Evolutionary conservation across 257 asterid species (phyloP).

Genomic region (Phtheirospermum japonicum): DNA sequence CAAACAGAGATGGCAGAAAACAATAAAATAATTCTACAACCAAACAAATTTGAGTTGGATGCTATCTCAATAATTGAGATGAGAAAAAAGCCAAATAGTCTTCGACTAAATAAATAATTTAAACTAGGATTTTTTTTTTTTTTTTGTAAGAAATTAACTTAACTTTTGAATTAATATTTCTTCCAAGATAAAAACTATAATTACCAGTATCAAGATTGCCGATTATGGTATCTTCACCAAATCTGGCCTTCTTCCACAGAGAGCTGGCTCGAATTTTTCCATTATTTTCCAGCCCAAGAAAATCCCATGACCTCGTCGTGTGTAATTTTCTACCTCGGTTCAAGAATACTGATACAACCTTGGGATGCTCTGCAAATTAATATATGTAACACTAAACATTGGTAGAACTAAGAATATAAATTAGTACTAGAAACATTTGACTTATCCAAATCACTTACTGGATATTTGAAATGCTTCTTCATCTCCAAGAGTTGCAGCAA

Average conservation of each 20-base stretch:
- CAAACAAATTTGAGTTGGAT: no score
- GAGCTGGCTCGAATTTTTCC: conserved; percentile 51
- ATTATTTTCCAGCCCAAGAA: conserved; percentile 62
- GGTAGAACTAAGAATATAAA: neutral
- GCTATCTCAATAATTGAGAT: conserved; percentile 13
- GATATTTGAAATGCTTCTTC: conserved; percentile 60
- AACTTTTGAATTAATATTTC: neutral
- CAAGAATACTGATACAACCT: conserved; percentile 74
- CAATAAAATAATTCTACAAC: conserved; percentile 23
- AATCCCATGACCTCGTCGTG: conserved; percentile 96
- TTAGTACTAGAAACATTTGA: no score
- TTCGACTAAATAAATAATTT: no score
- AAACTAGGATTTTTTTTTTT: no score
- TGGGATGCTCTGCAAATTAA: conserved; percentile 57
- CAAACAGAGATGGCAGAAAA: conserved; percentile 28
- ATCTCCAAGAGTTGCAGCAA: conserved; percentile 83
- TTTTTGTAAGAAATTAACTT: no score
- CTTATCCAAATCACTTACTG: conserved; percentile 39
- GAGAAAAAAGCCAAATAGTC: neutral
- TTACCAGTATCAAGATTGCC: conserved; percentile 95
- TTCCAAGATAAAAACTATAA: conserved; percentile 19
- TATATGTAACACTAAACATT: neutral
- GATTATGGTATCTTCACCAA: conserved; percentile 78
- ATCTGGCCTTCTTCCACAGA: conserved; percentile 80
- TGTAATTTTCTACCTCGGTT: conserved; percentile 74